Evolutionary conservation across 2,329 filamentous ascomycete species (phyloP).

Genomic region (Tricladium varicosporioides): DNA sequence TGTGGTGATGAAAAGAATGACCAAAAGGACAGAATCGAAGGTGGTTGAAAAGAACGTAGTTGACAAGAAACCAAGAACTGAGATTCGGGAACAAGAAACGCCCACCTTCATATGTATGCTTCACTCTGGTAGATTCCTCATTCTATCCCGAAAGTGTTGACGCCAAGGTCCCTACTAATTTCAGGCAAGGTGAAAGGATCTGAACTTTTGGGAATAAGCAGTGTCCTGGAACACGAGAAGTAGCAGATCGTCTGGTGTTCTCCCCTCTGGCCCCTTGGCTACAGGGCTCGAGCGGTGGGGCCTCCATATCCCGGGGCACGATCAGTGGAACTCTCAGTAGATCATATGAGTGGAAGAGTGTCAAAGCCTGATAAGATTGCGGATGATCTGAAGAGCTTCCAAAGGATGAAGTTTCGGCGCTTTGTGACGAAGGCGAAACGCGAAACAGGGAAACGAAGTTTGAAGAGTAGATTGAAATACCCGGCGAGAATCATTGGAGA

Average conservation of each 20-base stretch:
- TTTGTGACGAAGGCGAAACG: neutral
- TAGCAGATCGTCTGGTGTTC: neutral
- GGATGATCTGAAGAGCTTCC: neutral
- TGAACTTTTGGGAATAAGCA: neutral
- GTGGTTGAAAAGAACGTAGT: neutral
- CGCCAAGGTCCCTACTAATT: neutral
- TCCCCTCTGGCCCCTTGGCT: neutral
- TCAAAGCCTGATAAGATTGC: neutral
- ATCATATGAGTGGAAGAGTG: neutral
- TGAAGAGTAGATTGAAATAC: neutral
- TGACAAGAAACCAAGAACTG: neutral
- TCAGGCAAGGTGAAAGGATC: neutral
- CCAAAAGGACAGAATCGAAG: neutral
- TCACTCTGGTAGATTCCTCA: neutral
- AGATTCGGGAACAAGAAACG: neutral
- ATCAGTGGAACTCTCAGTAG: neutral
- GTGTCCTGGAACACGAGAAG: neutral
- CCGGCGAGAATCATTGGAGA: too few species aligned
- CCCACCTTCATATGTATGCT: neutral
- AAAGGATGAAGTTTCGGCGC: neutral
- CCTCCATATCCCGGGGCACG: neutral
- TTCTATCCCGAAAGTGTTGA: neutral
- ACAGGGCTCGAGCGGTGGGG: neutral
- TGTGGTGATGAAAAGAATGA: neutral
- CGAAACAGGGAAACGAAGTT: neutral